Base-by-base conservation (phyloP, 2,329 filamentous ascomycete species). In the Aspergillus sp. region DNA sequence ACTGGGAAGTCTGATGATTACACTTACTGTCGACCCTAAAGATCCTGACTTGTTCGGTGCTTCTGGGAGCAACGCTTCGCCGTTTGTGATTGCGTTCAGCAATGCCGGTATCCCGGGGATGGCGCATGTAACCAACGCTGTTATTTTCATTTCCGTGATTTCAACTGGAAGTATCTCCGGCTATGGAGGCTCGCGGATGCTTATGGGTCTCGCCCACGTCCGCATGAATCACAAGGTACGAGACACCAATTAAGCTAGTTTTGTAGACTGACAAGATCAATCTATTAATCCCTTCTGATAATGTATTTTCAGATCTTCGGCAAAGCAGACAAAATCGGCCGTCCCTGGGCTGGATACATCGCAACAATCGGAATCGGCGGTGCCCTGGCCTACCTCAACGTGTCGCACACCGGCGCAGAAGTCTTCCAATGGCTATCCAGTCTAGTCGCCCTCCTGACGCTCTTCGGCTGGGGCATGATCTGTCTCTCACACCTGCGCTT, bases 281-380 rank as follows among this genome's bases (percentile, higher is more conserved):
- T n/a, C n/a, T n/a, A n/a, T n/a, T n/a, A n/a, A 24, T 24, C 22
- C 22, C 22, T 24, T 6, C 24, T 24, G 7, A 24, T 24, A 24
- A 24, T 24, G 24, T 24, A 24, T 24, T 24, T 24, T 67, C 59
- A 30, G 26, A 30, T 30, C 9, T 68, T 72, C 48, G 61, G 60
- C 22, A 69, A 64, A 18, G 72, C 71, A 5, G 74, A 77, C 59
- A 69, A 62, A 39, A 59, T 47, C 3, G 76, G 74, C 17, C 74
- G 74, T 4, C 76, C 76, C 0, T 71, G 83, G 34, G 74, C 74
- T 43, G 80, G 81, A 1, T 76, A 93, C 4, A 83, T 82, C 2
- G 80, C 84, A 20, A 78, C 92, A 24, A 78, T 93, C 12, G 89
- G 91, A 9, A 76, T 87, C 12, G 89, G 90, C 9, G 77, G 93